phyloP scores from a whole-genome alignment of 1,284 basidiomycete genomes.

The Tilletiopsis washingtonensis region DNA sequence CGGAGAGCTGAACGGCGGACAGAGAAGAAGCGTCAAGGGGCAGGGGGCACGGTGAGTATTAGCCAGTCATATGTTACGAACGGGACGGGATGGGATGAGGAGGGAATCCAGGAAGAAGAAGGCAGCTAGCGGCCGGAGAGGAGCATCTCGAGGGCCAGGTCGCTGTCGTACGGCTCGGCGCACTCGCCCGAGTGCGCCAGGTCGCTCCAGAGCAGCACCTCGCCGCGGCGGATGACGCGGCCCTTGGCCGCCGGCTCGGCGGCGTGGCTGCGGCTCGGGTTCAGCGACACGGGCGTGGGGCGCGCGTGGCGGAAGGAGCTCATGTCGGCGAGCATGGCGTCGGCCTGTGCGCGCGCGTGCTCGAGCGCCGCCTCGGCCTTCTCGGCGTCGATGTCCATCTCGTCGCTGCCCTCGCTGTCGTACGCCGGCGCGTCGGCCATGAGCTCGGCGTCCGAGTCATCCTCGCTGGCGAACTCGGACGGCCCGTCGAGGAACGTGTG shows the following conservation, averaged over 20 bases:
- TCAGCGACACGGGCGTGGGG: not conserved
- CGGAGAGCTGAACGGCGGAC: too few relatives aligned
- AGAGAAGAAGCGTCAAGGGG: too few relatives aligned
- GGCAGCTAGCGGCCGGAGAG: slow-evolving; percentile 24
- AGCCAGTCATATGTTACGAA: too few relatives aligned
- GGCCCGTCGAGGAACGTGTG: too few relatives aligned
- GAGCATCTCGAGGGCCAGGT: slow-evolving; percentile 29
- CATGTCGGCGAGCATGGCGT: not conserved
- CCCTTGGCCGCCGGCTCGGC: slow-evolving; percentile 1
- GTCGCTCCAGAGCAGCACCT: slow-evolving; percentile 70
- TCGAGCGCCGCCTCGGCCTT: slow-evolving; percentile 12
- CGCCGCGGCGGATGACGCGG: slow-evolving; percentile 55
- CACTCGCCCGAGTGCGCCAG: slow-evolving; percentile 62
- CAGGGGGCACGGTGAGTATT: too few relatives aligned
- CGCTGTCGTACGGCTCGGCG: slow-evolving; percentile 32
- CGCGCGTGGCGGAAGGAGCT: not conserved
- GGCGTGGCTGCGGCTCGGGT: not conserved
- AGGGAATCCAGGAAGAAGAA: too few relatives aligned
- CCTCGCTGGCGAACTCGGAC: not conserved
- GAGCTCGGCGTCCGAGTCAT: not conserved
- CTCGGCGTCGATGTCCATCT: slow-evolving; percentile 17
- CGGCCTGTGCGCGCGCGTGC: not conserved
- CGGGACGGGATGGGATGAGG: too few relatives aligned
- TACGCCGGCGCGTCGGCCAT: slow-evolving; percentile 2
- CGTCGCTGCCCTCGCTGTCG: slow-evolving; percentile 9